A percentile compares a stretch with the other conserved stretches of the same genome.
These are phyloP conservation scores for Corchorus olitorius DNA, from an alignment of 345 rosid species.

Conservation along the genomic window DNA sequence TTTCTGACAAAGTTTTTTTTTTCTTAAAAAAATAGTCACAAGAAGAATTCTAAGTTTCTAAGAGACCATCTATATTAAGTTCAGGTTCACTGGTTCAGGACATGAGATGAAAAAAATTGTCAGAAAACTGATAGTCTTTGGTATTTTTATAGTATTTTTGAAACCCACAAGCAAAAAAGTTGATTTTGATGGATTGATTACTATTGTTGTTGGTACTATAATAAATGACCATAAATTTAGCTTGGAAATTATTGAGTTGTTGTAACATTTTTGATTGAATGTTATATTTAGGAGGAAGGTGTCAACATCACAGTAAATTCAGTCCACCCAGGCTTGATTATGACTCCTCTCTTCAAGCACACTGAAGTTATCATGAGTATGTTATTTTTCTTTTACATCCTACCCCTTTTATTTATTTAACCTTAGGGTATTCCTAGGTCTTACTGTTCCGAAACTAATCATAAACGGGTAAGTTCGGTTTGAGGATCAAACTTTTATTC, in stretches of 20 bases:
- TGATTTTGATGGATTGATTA: background rate
- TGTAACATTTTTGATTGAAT: background rate
- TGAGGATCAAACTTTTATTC: background rate
- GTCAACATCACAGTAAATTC: conserved; percentile 82
- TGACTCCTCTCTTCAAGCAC: conserved; percentile 82
- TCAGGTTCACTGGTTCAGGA: too few relatives aligned
- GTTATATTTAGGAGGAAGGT: conserved; percentile 61
- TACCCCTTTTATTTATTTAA: background rate
- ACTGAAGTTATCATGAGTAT: conserved; percentile 68
- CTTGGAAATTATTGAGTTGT: background rate
- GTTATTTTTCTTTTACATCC: conserved; percentile 5
- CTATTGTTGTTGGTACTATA: background rate
- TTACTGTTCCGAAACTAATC: too few relatives aligned
- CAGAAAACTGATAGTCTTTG: too few relatives aligned
- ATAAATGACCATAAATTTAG: background rate
- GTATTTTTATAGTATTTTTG: too few relatives aligned
- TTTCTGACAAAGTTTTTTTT: too few relatives aligned
- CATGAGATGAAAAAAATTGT: too few relatives aligned
- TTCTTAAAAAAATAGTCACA: too few relatives aligned
- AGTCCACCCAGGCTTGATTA: conserved; percentile 88
- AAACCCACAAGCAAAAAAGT: too few relatives aligned
- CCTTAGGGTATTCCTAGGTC: background rate
- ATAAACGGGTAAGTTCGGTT: too few relatives aligned
- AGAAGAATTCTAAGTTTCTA: too few relatives aligned
- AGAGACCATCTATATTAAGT: too few relatives aligned